Conservation (phyloP, 352 stramenopile species). For the Phytophthora pistaciae region DNA sequence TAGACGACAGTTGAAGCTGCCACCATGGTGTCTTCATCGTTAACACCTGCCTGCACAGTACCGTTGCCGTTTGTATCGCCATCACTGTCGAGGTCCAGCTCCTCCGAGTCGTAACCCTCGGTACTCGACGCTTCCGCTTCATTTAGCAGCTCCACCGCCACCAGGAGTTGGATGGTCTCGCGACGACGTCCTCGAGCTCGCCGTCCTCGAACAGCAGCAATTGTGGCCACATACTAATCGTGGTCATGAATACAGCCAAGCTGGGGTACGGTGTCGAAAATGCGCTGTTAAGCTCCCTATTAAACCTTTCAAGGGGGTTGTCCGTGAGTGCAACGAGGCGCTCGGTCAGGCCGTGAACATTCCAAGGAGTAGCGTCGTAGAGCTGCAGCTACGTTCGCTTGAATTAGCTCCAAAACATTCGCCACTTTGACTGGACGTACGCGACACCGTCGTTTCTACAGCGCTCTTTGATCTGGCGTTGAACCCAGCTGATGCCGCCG, state of each 20-base stretch:
- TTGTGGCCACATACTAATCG: not conserved
- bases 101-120: not conserved
- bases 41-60: not conserved
- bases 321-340: not conserved
- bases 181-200: conserved; percentile 1
- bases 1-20: not conserved
- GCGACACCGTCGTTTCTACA: not conserved
- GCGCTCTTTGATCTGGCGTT: not conserved
- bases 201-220: not conserved
- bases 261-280: not conserved
- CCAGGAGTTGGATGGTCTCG: not conserved
- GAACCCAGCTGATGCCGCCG: not conserved
- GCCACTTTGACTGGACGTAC: not conserved
- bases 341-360: not conserved
- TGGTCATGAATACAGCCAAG: not conserved
- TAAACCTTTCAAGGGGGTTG: conserved; percentile 1
- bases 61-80: not conserved
- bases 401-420: conserved; percentile 3
- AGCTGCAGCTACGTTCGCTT: not conserved
- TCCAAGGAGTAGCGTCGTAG: not conserved
- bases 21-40: not conserved
- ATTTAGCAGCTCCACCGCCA: not conserved
- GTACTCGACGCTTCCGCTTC: not conserved
- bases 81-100: not conserved
- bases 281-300: not conserved